Evolutionary conservation across 306 rosid species (phyloP).

Genomic region (Malus fusca): DNA sequence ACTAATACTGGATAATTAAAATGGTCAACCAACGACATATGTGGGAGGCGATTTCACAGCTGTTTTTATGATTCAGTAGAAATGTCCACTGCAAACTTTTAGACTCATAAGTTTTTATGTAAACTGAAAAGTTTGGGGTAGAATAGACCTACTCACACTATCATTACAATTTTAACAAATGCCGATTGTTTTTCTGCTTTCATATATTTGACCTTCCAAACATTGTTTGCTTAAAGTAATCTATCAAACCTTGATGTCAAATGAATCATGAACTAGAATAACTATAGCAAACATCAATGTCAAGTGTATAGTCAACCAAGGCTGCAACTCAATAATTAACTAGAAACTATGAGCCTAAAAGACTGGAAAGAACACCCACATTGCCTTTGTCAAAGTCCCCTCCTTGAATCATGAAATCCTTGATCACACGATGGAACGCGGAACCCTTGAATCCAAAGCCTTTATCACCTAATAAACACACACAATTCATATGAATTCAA

Average conservation of each 20-base stretch:
- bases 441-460: conserved; percentile 90
- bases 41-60: neutral
- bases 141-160: no score
- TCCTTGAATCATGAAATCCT: conserved; percentile 98
- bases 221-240: neutral
- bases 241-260: neutral
- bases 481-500: neutral
- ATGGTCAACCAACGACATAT: neutral
- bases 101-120: no score
- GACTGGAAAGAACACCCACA: conserved; percentile 35
- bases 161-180: no score
- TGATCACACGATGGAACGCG: conserved; percentile 79
- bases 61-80: neutral
- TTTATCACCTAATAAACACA: conserved; percentile 60
- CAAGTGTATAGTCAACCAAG: neutral
- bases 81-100: neutral
- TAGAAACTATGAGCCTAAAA: neutral
- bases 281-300: neutral
- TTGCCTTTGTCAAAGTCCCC: conserved; percentile 94
- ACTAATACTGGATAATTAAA: neutral
- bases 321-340: neutral
- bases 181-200: no score
- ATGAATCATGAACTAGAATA: neutral
- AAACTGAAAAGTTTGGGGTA: no score
- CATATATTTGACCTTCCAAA: no score